Percentiles rank a stretch among this genome's conserved stretches.
These are phyloP conservation scores for Cicer yamashitae DNA, from an alignment of 306 rosid genomes.

Conservation along the genomic window DNA sequence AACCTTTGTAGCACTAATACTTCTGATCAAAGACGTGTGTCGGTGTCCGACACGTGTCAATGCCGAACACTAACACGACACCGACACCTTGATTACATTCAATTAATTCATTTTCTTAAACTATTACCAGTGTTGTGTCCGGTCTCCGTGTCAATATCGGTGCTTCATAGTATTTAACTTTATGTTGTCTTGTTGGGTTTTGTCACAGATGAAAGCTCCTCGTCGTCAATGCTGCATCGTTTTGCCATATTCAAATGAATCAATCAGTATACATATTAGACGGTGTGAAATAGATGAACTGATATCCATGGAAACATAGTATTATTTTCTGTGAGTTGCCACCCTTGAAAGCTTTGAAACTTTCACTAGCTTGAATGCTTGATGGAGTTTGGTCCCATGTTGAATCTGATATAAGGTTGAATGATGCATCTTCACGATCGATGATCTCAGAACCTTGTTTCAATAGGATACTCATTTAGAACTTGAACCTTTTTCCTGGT, in stretches of 20 bases:
- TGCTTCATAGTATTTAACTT: not conserved
- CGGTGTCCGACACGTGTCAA: no score
- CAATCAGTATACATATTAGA: constrained; percentile 61
- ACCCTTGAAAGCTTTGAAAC: not conserved
- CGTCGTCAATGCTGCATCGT: constrained; percentile 80
- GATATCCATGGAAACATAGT: constrained; percentile 67
- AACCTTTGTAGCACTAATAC: not conserved
- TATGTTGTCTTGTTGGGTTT: constrained; percentile 27
- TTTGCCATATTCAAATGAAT: constrained; percentile 50
- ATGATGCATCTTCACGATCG: constrained; percentile 27
- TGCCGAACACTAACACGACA: no score
- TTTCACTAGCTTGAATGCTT: constrained; percentile 34
- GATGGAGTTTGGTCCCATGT: constrained; percentile 30
- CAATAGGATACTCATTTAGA: not conserved
- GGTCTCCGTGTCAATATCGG: no score
- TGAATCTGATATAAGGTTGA: constrained; percentile 43
- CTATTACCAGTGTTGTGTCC: no score
- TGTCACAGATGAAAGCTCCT: constrained; percentile 75
- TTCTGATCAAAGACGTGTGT: no score
- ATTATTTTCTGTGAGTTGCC: constrained; percentile 41
- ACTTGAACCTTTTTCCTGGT: constrained; percentile 13
- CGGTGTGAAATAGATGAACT: constrained; percentile 60
- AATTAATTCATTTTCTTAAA: no score
- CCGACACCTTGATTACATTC: no score
- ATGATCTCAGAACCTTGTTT: constrained; percentile 28